Base-by-base conservation (phyloP, 208 protist genomes). In the Crithidia mellificae region DNA sequence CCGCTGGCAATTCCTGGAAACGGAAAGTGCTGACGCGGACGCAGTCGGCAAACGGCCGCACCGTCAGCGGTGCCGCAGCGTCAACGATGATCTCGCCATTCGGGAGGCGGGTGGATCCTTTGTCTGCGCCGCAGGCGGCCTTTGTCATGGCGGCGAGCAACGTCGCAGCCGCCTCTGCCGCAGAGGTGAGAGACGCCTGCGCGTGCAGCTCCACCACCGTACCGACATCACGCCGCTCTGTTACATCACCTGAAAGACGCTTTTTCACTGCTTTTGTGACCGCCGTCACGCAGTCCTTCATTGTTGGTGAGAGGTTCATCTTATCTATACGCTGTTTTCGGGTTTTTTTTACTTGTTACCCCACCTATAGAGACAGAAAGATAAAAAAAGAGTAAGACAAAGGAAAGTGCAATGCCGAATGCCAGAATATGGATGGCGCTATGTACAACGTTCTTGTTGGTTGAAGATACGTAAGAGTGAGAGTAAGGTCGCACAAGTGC, bases 141-240 rank as follows among this genome's bases (percentile, higher is more conserved):
- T 86, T 88, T 5, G 93, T 74, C 63, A 96, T 83, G 17, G 84
- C 83, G 7, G 66, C 70, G 30, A 96, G 81, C 1, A 96, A 41
- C 19, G 46, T 58, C 27, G 54, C 57, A 5, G 78, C 78, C 2
- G 89, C 68, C 55, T 92, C 86, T 11, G 25, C 57, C 34, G 80
- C 51, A 2, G 73, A 64, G 27, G 82, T 57, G 0, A 78, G 76
- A 14, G 64, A 63, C 7, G 68, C 65, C 24, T 65, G 65, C 56
- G 93, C 80, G 22, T 41, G 49, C 64, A 91, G 53, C 54, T 88
- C 77, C 8, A 85, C 54, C 0, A 78, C 76, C 20, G 56, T 53
- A 0, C 54, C 71, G 12, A 59, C 47, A 15, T 66, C 55, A 3
- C 76, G 39, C 8, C 75, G 64, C 12, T 74, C 70, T 14, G 65